Base-by-base conservation (phyloP, 2,329 filamentous ascomycete genomes). In the Geoglossum cookeanum region DNA sequence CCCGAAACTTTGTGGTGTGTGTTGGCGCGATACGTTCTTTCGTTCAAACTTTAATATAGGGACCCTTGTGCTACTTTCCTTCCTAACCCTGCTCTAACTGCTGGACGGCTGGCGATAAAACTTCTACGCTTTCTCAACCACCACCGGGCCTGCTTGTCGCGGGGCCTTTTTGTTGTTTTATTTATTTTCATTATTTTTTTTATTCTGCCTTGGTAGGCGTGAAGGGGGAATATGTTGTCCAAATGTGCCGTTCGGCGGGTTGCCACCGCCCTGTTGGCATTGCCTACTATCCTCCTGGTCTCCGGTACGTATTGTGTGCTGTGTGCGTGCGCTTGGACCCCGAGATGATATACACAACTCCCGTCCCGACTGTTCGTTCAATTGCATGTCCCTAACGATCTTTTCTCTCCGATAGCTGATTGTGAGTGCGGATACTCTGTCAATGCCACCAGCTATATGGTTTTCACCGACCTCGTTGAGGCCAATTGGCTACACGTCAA, bases 381-480 rank as follows among this genome's bases (percentile, higher is more conserved):
- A 45, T 53, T 15, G 30, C 49, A n/a, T 8, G 22, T 53, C 27
- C 29, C 49, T 53, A 37, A 53, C 49, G 3, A 7, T 22, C 22
- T n/a, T 53, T 8, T 33, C 32, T 53, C 22, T 22, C 13, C 7
- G 13, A 32, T 47, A 53, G 75, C 76, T 4, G 72, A 75, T 60
- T 90, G 86, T 70, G 78, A 85, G 63, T 91, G 86, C 65, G 86
- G 85, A 55, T 90, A 87, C 67, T 76, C 76, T 2, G 68, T 82
- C 49, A 72, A 71, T 59, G 68, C 73, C 44, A 73, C 71, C n/a
- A 64, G 69, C 51, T 68, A 68, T 52, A 68, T 73, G 45, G 65
- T 84, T 56, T 89, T 85, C 66, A 87, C 83, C 1, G 80, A 89
- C 59, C 65, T 81, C 9, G 68, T 87, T 55, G 85, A 89, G 65